Percentiles rank a stretch among this genome's conserved stretches.
phyloP scores from a whole-genome alignment of 1,284 basidiomycete genomes.

The Athelia sp. region DNA sequence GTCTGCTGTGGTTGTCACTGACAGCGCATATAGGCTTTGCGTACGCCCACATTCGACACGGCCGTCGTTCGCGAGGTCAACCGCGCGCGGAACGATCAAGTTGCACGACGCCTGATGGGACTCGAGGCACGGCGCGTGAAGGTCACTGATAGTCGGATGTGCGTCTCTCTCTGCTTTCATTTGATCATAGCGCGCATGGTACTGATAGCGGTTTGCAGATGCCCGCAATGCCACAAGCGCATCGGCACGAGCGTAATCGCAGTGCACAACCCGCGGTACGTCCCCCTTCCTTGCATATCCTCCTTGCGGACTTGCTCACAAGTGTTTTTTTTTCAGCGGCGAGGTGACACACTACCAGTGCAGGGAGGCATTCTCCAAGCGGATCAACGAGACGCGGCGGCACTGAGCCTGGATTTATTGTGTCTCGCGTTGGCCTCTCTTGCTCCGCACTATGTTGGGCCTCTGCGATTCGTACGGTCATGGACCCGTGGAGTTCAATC shows the following conservation, averaged over 20 bases:
- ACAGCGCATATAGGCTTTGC: no score
- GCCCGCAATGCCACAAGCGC: constrained; percentile 93
- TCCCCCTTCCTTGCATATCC: constrained; percentile 4
- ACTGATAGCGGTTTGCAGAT: constrained; percentile 43
- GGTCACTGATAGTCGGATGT: constrained; percentile 90
- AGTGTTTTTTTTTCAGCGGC: constrained; percentile 48
- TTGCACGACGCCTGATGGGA: constrained; percentile 66
- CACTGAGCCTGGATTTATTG: constrained; percentile 9
- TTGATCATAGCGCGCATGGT: constrained; percentile 1
- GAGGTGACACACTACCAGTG: constrained; percentile 95
- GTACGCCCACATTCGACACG: constrained; percentile 63
- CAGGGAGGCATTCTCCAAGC: constrained; percentile 73
- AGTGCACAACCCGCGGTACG: constrained; percentile 81
- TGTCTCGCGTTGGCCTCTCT: no score
- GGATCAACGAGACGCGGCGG: constrained; percentile 38
- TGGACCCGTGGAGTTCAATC: no score
- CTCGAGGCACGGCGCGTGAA: constrained; percentile 83
- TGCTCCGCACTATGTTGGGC: no score
- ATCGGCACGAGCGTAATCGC: constrained; percentile 94
- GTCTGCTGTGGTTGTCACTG: no score
- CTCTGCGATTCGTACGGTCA: no score
- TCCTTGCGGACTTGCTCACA: background rate
- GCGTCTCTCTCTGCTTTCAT: constrained; percentile 20
- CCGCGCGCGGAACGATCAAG: constrained; percentile 68
- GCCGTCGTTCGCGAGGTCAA: constrained; percentile 64